phyloP scores from a whole-genome alignment of 2,329 filamentous ascomycete genomes.

The Rhexocercosporidium sp. region DNA sequence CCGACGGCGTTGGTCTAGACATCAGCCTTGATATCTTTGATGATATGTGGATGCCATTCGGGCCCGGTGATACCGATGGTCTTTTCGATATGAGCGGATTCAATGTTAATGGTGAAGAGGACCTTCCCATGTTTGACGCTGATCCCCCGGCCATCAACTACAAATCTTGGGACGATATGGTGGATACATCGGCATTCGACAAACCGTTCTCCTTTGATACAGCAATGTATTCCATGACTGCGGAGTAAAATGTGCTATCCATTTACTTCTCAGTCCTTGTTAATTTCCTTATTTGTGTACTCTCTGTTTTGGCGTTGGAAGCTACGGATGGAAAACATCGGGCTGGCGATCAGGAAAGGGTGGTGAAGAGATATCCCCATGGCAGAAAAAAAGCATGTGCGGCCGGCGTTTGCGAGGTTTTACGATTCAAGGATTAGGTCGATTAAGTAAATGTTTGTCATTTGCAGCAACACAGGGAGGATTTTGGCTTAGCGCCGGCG shows the following conservation, averaged over 20 bases:
- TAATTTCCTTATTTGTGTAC: constrained; percentile 18
- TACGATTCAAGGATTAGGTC: neutral
- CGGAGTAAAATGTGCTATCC: constrained; percentile 32
- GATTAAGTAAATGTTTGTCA: neutral
- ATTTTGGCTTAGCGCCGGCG: constrained; percentile 9
- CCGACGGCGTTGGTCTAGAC: constrained; percentile 59
- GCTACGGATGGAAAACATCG: constrained; percentile 7
- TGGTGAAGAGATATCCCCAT: constrained; percentile 11
- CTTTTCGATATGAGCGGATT: constrained; percentile 50
- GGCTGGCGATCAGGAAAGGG: neutral
- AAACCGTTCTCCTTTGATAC: constrained; percentile 60
- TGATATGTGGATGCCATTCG: constrained; percentile 52
- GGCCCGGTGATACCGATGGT: constrained; percentile 48
- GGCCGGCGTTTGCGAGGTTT: constrained; percentile 7
- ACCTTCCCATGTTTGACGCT: constrained; percentile 39
- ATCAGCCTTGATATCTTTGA: constrained; percentile 51
- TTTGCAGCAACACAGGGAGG: neutral
- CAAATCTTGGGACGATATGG: constrained; percentile 55
- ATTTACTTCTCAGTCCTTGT: constrained; percentile 22
- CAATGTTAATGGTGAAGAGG: constrained; percentile 38
- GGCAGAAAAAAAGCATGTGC: constrained; percentile 21
- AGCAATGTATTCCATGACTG: constrained; percentile 49
- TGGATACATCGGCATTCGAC: constrained; percentile 50
- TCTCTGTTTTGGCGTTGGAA: constrained; percentile 20
- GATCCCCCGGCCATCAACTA: constrained; percentile 35